A percentile compares a stretch with the other conserved stretches of the same genome.
Conservation (phyloP, 371 early-diverging fungal genomes). For the Rhizopus delemar region DNA sequence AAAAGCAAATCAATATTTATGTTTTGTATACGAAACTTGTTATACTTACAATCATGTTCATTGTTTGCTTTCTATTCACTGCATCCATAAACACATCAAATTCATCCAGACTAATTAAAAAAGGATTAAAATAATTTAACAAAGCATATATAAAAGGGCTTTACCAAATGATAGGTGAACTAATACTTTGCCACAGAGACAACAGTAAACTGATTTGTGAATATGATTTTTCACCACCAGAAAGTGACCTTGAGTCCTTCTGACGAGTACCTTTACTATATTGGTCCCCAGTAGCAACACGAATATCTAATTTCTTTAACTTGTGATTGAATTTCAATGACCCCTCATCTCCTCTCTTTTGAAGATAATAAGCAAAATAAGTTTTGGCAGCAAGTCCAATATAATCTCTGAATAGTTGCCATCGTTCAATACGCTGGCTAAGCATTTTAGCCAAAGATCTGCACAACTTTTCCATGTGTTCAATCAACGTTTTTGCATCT, state of each 20-base stretch:
- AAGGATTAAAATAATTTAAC: not conserved
- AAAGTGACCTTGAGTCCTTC: constrained; percentile 89
- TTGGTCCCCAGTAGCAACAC: constrained; percentile 51
- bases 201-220: constrained; percentile 96
- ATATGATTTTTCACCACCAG: constrained; percentile 99
- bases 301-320: constrained; percentile 65
- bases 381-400: constrained; percentile 75
- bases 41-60: constrained; percentile 75
- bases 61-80: constrained; percentile 90
- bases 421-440: constrained; percentile 59
- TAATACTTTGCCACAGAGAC: constrained; percentile 96
- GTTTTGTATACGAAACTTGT: not conserved
- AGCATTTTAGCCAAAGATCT: constrained; percentile 53
- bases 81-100: constrained; percentile 99
- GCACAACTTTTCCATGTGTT: constrained; percentile 45
- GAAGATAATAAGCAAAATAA: constrained; percentile 74
- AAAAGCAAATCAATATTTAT: not conserved
- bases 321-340: constrained; percentile 81
- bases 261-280: constrained; percentile 49
- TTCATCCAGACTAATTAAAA: constrained; percentile 85
- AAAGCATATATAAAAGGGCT: constrained; percentile 4
- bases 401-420: constrained; percentile 67
- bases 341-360: constrained; percentile 88
- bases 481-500: constrained; percentile 60
- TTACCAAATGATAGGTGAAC: constrained; percentile 90